phyloP scores from a whole-genome alignment of 495 filamentous ascomycete genomes.

The Daldinia caldariorum region DNA sequence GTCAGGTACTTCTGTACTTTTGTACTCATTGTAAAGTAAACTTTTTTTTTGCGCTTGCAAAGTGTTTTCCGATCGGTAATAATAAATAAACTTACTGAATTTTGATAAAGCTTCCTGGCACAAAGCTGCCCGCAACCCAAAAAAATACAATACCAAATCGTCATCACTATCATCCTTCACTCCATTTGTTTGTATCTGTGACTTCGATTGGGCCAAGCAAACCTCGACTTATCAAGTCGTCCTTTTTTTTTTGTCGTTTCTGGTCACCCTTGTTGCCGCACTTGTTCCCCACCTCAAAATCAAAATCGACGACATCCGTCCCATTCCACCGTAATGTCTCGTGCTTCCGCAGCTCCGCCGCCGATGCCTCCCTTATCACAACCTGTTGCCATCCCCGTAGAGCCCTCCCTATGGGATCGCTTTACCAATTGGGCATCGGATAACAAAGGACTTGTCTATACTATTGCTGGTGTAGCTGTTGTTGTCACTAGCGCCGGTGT shows the following conservation, averaged over 20 bases:
- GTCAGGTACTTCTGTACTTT: no score
- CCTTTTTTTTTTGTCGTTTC: constrained; percentile 2
- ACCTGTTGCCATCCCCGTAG: constrained; percentile 52
- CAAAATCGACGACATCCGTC: constrained; percentile 10
- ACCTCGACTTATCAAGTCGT: not conserved
- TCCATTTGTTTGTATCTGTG: constrained; percentile 1
- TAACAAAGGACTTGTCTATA: constrained; percentile 94
- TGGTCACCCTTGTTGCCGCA: constrained; percentile 9
- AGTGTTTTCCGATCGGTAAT: constrained; percentile 19
- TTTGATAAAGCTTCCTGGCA: constrained; percentile 8
- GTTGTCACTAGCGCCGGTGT: constrained; percentile 90
- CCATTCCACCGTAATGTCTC: constrained; percentile 50
- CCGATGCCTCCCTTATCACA: constrained; percentile 52
- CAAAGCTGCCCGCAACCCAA: not conserved
- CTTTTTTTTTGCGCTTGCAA: constrained; percentile 35
- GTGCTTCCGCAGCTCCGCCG: constrained; percentile 53
- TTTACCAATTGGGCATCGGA: constrained; percentile 93
- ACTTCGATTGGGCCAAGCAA: not conserved
- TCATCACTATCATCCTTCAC: constrained; percentile 1
- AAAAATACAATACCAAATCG: not conserved
- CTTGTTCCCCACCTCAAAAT: constrained; percentile 8
- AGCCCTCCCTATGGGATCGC: constrained; percentile 84
- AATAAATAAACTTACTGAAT: not conserved
- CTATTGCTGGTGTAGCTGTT: constrained; percentile 91
- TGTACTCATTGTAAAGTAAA: constrained; percentile 13